Base-by-base conservation (phyloP, 2,329 filamentous ascomycete genomes). In the Lasiodiplodia theobromae region DNA sequence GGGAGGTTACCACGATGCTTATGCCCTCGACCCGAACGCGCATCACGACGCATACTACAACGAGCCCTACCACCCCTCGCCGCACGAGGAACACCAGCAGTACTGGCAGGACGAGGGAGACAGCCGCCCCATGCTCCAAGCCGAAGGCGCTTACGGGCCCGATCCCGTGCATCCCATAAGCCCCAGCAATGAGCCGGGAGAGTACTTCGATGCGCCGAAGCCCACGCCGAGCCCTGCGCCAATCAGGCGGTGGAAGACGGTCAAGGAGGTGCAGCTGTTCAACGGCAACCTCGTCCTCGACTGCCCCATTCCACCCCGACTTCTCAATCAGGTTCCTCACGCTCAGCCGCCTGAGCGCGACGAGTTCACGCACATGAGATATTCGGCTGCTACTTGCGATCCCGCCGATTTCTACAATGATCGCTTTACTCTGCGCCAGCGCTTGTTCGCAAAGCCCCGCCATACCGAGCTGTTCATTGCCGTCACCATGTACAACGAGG, bases 401-500 rank as follows among this genome's bases (percentile, higher is more conserved):
- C 95, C 95, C 0, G 87, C 89, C 18, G 89, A 96, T 69, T 98
- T 97, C 78, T 94, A 92, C 77, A 89, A 93, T 4, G 89, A 94
- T 75, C 92, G 95, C 70, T 98, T 97, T 74, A 97, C 95, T 0
- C 82, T 98, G 69, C 92, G 95, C 71, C 95, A 98, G 81, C 91
- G 89, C 77, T 88, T 98, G 28, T 97, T 97, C 77, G 93, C 93
- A 68, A 97, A 97, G 80, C 91, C 93, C 3, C 87, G 95, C 67
- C 92, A 97, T 76, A 97, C 95, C 0, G 95, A 98, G 82, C 85
- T 98, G 1, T 97, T 98, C 80, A 97, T 98, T 75, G 95, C 94
- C 40, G 89, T 98, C 66, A 98, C 95, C 69, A 97, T 97, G 95
- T 99, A 99, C 84, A 99, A 99, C 77, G 96, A 99, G 77, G 95